Percentiles rank a stretch among this genome's conserved stretches.
These are phyloP conservation scores for Aegle marmelos DNA, from an alignment of 345 rosid genomes.

Conservation along the genomic window DNA sequence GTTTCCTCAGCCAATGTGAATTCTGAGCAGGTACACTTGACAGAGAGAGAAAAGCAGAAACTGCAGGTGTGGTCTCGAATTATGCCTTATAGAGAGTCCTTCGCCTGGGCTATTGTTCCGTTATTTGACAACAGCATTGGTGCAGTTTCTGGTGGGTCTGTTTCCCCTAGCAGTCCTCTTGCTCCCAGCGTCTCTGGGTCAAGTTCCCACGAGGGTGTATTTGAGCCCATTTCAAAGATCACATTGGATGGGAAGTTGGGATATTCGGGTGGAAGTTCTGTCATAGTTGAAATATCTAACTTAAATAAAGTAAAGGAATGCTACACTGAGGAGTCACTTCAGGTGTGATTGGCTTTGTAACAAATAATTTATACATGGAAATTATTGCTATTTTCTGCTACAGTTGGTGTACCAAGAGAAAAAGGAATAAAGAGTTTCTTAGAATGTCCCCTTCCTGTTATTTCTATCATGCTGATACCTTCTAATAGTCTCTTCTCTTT, in stretches of 20 bases:
- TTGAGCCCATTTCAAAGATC: conserved; percentile 81
- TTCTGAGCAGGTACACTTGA: conserved; percentile 68
- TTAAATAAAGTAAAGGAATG: conserved; percentile 94
- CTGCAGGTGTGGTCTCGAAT: conserved; percentile 98
- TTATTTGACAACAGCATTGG: conserved; percentile 83
- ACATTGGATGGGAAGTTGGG: conserved; percentile 85
- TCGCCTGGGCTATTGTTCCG: conserved; percentile 98
- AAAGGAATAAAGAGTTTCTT: background rate
- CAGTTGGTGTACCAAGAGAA: background rate
- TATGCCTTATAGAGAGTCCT: conserved; percentile 96
- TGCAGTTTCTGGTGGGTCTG: conserved; percentile 73
- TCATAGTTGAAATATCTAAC: conserved; percentile 91
- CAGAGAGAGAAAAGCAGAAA: conserved; percentile 96
- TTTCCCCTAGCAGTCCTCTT: conserved; percentile 98
- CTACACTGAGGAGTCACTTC: conserved; percentile 92
- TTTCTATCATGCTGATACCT: background rate
- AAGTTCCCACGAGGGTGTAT: conserved; percentile 73
- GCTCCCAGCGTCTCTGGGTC: conserved; percentile 85
- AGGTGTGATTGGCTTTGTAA: conserved; percentile 41
- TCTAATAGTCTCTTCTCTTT: conserved; percentile 14
- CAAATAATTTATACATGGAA: background rate
- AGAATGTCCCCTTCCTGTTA: background rate
- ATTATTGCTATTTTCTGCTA: background rate
- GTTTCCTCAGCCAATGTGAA: conserved; percentile 17
- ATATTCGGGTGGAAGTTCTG: conserved; percentile 75